Conservation (phyloP, 495 filamentous ascomycete genomes). For the Chaetomidium leptoderma region DNA sequence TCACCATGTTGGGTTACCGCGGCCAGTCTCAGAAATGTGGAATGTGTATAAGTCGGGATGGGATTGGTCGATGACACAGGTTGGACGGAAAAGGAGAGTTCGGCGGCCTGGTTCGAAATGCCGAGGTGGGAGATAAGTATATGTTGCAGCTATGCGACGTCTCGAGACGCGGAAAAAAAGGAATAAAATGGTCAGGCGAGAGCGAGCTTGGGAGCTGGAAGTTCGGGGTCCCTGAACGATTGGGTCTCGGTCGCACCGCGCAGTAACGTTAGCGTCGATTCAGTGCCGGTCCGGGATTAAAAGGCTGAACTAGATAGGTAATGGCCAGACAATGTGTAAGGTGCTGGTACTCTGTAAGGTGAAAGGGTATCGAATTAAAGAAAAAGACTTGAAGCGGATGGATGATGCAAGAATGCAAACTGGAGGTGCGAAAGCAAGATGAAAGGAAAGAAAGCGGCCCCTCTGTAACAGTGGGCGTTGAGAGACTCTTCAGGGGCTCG, state of each 20-base stretch:
- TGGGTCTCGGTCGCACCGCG: constrained; percentile 11
- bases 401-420: constrained; percentile 6
- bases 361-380: constrained; percentile 21
- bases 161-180: constrained; percentile 16
- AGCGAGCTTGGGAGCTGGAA: constrained; percentile 16
- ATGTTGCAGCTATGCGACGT: constrained; percentile 12
- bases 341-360: neutral
- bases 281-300: constrained; percentile 13
- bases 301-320: neutral
- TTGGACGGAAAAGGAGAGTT: constrained; percentile 8
- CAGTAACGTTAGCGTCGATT: constrained; percentile 10
- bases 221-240: constrained; percentile 9
- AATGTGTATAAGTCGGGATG: constrained; percentile 8
- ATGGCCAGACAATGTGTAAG: neutral
- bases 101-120: constrained; percentile 1
- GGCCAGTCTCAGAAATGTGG: constrained; percentile 20
- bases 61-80: constrained; percentile 18
- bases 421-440: constrained; percentile 7
- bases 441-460: neutral
- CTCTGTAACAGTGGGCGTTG: constrained; percentile 12
- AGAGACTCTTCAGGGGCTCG: constrained; percentile 25
- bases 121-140: constrained; percentile 11
- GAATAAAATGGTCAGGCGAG: constrained; percentile 19
- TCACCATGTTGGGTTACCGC: constrained; percentile 43
- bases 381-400: constrained; percentile 1